These are phyloP conservation scores for Mucor racemosus DNA, from an alignment of 371 early-diverging fungal species.

Conservation along the genomic window DNA sequence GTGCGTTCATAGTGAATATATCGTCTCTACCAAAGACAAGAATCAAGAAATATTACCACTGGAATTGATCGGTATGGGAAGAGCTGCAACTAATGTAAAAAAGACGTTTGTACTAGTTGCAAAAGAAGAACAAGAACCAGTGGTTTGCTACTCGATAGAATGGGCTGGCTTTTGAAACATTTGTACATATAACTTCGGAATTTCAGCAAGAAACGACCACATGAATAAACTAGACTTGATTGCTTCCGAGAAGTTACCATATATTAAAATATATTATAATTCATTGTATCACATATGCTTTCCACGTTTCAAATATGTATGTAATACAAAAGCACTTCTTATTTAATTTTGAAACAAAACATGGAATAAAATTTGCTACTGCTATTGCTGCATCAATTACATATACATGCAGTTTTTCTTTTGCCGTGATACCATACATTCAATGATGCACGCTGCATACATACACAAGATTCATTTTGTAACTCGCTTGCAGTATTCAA, in stretches of 20 bases:
- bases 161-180: conserved; percentile 53
- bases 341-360: background rate
- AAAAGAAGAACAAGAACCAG: conserved; percentile 6
- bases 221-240: background rate
- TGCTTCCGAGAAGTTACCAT: background rate
- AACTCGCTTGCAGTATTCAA: too few relatives aligned
- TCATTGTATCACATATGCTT: background rate
- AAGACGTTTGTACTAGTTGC: conserved; percentile 54
- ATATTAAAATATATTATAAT: background rate
- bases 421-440: too few relatives aligned
- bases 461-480: too few relatives aligned
- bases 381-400: background rate
- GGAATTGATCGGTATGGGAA: conserved; percentile 54
- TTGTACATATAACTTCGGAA: background rate
- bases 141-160: conserved; percentile 37
- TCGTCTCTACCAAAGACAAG: conserved; percentile 32
- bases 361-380: background rate
- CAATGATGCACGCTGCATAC: too few relatives aligned
- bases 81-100: conserved; percentile 59
- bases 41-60: conserved; percentile 23
- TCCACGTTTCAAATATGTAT: background rate
- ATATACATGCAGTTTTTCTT: too few relatives aligned
- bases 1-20: conserved; percentile 59
- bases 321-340: background rate
- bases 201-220: background rate